Evolutionary conservation across 2,329 filamentous ascomycete genomes (phyloP), one percentile per base, ranked within the genome.

Genomic region (Coniochaeta sp.): DNA sequence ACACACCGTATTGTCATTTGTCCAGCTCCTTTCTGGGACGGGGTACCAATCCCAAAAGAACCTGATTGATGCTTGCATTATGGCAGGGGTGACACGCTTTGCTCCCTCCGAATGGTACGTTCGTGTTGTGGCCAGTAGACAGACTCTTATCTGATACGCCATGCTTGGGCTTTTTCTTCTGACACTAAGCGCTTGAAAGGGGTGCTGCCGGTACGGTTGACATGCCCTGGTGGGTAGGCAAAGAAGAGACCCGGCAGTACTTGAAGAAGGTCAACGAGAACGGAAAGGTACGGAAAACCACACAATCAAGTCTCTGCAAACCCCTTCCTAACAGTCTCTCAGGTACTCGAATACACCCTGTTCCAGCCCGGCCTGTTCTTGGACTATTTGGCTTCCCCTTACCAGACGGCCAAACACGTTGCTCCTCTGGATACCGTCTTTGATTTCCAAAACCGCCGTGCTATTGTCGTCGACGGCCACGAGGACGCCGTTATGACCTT

Each of bases 81-180:
- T 74, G 2, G 84, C 84, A 1, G 82, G 84, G 1, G 85, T 89
- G 6, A 80, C 81, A 64, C 78, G 84, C 7, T 87, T 85, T 67
- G 78, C 87, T 1, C 84, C 85, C 1, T 83, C 82, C 38, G 87
- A 89, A 64, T 89, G 34, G 34, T 36, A 36, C 3, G 6, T 36
- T 14, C 34, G 3, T 12, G 5, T 36, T 36, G 34, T 14, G 9
- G 12, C 3, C 34, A 7, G 14, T 14, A 7, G 34, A 7, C n/a
- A n/a, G n/a, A 12, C 14, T 12, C 4, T 32, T 32, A 9, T 36
- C 34, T 14, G 34, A 12, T 3, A 12, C 3, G 6, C 12, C 12
- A 12, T 3, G 3, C 34, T 36, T 12, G 34, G n/a, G 10, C 34
- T 9, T 9, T 32, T 32, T 9, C 34, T 36, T 12, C 9, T 36